Base-by-base conservation (phyloP, 2,329 filamentous ascomycete genomes). In the Teratosphaeria viscida region DNA sequence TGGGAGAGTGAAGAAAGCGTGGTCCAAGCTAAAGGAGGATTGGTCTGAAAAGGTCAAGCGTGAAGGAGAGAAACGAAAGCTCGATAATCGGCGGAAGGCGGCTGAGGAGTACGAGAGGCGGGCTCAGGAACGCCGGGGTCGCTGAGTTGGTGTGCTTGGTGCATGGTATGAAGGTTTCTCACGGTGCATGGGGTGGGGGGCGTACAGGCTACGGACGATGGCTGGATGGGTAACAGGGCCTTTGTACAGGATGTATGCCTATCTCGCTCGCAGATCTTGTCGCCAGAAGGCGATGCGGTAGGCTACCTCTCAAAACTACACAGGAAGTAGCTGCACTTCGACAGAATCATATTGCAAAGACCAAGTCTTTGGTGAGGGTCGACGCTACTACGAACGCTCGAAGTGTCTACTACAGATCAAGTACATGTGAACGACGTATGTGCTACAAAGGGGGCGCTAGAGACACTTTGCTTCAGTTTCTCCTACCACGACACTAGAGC, bases 71-170 rank as follows among this genome's bases (percentile, higher is more conserved):
- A 26, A 8, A n/a, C 52, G 29, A 32, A 54, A 66, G 29, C 65
- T 70, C 56, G 59, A 61, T 47, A 63, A 62, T 61, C 54, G 60
- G 29, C 23, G 19, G 26, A 49, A 49, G 43, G 63, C 65, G 58
- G 65, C 70, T 61, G 65, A 64, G 57, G 65, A 68, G 64, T 71
- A 70, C 60, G 66, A 65, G 63, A 57, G 60, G 58, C 62, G 59
- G 55, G 65, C 62, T 52, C 52, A 26, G 3, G 14, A 12, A 32
- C 52, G 52, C 4, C 14, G 12, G 14, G 19, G 23, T 7, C 7
- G 23, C 12, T 29, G 16, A 35, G 5, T 32, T n/a, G 27, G 19
- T 53, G 19, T 53, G 52, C 19, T 12, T 11, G 52, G 11, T 16
- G 12, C 19, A 53, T 26, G 27, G 5, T 32, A n/a, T 32, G 6